Conservation (phyloP, 495 filamentous ascomycete species). For the Neurospora tetrasperma region DNA sequence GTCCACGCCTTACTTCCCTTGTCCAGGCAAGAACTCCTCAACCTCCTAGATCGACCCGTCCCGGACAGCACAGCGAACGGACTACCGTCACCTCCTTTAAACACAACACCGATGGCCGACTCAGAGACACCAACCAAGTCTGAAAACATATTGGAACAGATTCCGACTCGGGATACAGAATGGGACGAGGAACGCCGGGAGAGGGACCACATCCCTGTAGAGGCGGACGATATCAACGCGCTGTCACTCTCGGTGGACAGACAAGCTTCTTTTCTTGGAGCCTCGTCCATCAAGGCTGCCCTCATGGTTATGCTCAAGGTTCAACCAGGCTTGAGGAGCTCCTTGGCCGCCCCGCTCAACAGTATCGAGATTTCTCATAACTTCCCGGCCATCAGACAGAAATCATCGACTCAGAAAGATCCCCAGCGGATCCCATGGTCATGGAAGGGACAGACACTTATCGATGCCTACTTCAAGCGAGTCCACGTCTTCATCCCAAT, state of each 20-base stretch:
- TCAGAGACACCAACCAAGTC: conserved; percentile 35
- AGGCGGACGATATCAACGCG: conserved; percentile 75
- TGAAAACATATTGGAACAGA: conserved; percentile 45
- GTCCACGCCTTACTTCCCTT: conserved; percentile 39
- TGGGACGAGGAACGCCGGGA: conserved; percentile 48
- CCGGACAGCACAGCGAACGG: conserved; percentile 29
- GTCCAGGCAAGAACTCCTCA: conserved; percentile 42
- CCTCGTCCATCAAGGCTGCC: conserved; percentile 73
- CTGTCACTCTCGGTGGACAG: conserved; percentile 62
- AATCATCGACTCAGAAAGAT: conserved; percentile 34
- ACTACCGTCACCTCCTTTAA: conserved; percentile 34
- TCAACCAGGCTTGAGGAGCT: conserved; percentile 51
- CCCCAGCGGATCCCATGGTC: conserved; percentile 47
- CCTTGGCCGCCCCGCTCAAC: conserved; percentile 43
- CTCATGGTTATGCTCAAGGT: conserved; percentile 73
- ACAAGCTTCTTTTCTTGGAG: conserved; percentile 67
- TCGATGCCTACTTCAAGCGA: conserved; percentile 69
- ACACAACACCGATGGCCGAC: conserved; percentile 31
- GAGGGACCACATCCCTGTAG: conserved; percentile 50
- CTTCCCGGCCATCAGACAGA: conserved; percentile 38
- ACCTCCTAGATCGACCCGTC: conserved; percentile 35
- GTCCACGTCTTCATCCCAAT: conserved; percentile 68
- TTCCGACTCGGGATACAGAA: conserved; percentile 43
- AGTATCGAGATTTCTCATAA: conserved; percentile 38
- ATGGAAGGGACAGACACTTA: conserved; percentile 50